These are phyloP conservation scores for Sequoia sempervirens DNA, from an alignment of 75 land plant species.

Conservation along the genomic window DNA sequence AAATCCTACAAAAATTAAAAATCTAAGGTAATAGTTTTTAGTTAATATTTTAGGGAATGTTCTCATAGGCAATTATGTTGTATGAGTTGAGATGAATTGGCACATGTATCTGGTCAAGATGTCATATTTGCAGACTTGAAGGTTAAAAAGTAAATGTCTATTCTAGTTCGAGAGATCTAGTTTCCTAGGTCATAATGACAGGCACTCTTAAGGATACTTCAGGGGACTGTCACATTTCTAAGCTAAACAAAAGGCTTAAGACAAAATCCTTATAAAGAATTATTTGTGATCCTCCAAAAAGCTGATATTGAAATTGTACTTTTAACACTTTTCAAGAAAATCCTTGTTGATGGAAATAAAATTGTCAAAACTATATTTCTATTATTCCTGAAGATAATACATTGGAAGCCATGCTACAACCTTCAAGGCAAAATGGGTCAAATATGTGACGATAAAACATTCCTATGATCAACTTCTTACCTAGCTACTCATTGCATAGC, in stretches of 20 bases:
- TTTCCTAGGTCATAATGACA: neutral
- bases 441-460: neutral
- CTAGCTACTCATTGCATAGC: neutral
- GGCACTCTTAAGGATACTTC: neutral
- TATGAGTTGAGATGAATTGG: neutral
- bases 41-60: neutral
- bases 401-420: neutral
- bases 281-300: neutral
- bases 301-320: neutral
- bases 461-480: neutral
- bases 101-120: neutral
- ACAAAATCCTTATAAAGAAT: neutral
- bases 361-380: neutral
- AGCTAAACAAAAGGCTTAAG: neutral
- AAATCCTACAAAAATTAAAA: too few species aligned
- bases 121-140: neutral
- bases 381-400: neutral
- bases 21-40: neutral
- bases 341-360: neutral
- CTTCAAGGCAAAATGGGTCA: neutral
- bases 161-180: neutral
- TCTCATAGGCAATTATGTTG: neutral
- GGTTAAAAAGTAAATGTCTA: neutral
- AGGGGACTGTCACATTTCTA: neutral
- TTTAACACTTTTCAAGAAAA: neutral